Evolutionary conservation across 768 basidiomycete species (phyloP), one percentile per base, ranked within the genome.

Genomic region (Auricularia sp.): DNA sequence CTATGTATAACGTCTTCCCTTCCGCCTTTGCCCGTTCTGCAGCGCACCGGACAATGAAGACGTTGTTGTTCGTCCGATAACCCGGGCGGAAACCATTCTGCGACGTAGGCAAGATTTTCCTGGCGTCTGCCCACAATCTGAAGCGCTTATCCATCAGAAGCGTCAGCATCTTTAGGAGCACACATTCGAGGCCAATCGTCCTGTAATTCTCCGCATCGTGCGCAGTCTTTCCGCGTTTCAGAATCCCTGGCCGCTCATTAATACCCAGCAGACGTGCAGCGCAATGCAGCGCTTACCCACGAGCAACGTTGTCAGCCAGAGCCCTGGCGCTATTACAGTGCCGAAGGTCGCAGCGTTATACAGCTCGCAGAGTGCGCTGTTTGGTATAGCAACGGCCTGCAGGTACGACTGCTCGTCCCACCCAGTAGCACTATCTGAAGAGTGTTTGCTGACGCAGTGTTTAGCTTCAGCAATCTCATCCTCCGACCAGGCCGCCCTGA

Each of bases 81-180:
- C 66, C 67, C 0, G 59, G 51, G 3, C 73, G 62, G 59, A 76
- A 76, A 0, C 75, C 73, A 62, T 74, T 76, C 63, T 76, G 76
- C 0, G 72, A 71, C 1, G 61, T 61, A 0, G 74, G 75, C 3
- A 77, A 16, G 7, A 51, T 3, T 16, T 51, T 60, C 3, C 59
- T 3, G 3, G 59, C 61, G 14, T 51, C 42, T 34, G 66, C 66
- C 66, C 64, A 74, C 4, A 43, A 63, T 1, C 47, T 56, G 1
- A 73, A 21, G 1, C 72, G 64, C 4, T 51, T 42, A 10, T 73
- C 70, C 11, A 73, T 68, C 6, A 74, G 67, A 0, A 72, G 64
- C 0, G 71, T 72, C 10, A 73, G 62, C 1, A 65, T 62, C 47
- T 72, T 73, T 5, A 73, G 61, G 14, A 72, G 42, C 64, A 71